These are phyloP conservation scores for Clonostachys solani DNA, from an alignment of 2,329 filamentous ascomycete genomes.

Conservation along the genomic window DNA sequence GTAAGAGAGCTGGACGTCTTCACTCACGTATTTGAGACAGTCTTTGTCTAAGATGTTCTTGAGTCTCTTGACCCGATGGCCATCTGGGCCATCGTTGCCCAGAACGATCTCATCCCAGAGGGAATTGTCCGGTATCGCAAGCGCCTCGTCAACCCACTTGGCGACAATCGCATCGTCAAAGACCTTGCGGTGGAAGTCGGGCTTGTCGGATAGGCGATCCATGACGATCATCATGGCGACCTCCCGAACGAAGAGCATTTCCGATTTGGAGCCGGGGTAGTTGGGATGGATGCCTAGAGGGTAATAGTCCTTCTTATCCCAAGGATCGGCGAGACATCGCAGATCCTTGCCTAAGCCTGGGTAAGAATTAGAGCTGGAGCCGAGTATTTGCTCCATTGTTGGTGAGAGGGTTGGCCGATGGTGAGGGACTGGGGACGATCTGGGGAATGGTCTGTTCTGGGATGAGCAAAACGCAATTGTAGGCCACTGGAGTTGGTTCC, in stretches of 20 bases:
- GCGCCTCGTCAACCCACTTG: conserved; percentile 11
- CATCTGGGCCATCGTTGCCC: background rate
- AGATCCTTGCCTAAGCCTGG: too few species aligned
- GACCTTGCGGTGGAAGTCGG: conserved; percentile 11
- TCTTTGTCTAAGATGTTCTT: background rate
- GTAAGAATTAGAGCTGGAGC: too few species aligned
- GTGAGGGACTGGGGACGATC: too few species aligned
- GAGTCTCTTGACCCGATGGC: background rate
- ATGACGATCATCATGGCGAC: conserved; percentile 12
- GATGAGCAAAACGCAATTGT: too few species aligned
- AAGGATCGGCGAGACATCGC: too few species aligned
- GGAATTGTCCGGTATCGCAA: background rate
- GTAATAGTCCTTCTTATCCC: too few species aligned
- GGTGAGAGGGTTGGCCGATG: too few species aligned
- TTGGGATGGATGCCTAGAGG: too few species aligned
- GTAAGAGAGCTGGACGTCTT: background rate
- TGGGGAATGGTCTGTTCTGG: too few species aligned
- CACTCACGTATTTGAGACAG: background rate
- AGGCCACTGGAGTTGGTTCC: too few species aligned
- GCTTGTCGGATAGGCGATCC: conserved; percentile 13
- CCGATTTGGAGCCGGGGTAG: too few species aligned
- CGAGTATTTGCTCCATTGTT: too few species aligned
- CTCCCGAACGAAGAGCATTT: conserved; percentile 2
- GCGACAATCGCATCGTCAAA: conserved; percentile 8
- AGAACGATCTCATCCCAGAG: background rate